Base-by-base conservation (phyloP, 768 basidiomycete species). In the Amanita subjunquillea region DNA sequence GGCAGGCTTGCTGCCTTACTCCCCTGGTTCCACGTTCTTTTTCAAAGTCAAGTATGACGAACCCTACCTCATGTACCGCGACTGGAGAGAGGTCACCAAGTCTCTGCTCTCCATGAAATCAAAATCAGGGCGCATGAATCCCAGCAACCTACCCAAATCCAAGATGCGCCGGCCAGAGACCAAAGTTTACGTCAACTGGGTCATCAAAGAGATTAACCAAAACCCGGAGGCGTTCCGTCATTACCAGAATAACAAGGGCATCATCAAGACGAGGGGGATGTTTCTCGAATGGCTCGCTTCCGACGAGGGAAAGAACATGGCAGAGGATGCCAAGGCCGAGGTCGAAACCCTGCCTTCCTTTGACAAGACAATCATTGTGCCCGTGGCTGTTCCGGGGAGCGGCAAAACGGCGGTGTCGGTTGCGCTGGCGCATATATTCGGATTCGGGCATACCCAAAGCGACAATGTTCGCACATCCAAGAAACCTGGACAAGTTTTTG, bases 41-140 rank as follows among this genome's bases (percentile, higher is more conserved):
- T 98, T 96, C 83, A 99, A 99, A 64, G 77, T 98, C 71, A 99
- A 99, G 65, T 98, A 97, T 66, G 93, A 98, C 66, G 91, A 98
- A 62, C 95, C 95, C 2, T 99, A 99, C 65, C 83, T 97, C 78
- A 94, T 95, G 83, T 98, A 96, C 69, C 85, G 96, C 51, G 90
- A 94, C 63, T 98, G 93, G 92, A 78, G 95, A 51, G 95, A 98
- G 67, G 75, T 94, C 49, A 97, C 96, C 5, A 89, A 90, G 64
- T 67, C 65, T 9, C 72, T 95, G n/a, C 72, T 93, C 7, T 60
- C 69, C 6, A 57, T 68, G 41, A 67, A 72, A 39, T 65, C 60
- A 3, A 62, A 63, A 20, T 61, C 56, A 39, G 62, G 57, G 7
- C 54, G 60, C 57, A 48, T 57, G 62, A 37, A 60, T 59, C 48